Conservation (phyloP, 257 asterid species). For the Buddleja alternifolia region DNA sequence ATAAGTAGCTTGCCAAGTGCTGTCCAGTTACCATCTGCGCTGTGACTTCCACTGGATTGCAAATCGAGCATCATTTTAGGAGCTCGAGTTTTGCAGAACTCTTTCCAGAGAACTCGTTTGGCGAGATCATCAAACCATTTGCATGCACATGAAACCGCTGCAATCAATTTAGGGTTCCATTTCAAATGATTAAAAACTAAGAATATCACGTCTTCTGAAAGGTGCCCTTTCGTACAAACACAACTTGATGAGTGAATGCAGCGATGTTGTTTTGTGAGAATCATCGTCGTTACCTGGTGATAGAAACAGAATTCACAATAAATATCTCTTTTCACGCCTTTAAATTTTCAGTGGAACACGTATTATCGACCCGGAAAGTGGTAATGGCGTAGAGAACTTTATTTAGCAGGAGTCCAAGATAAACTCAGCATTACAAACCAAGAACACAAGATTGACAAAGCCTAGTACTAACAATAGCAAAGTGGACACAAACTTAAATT, state of each 20-base stretch:
- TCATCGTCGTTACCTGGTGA: slow-evolving; percentile 55
- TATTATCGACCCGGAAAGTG: neutral
- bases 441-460: neutral
- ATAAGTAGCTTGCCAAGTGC: slow-evolving; percentile 92
- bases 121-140: slow-evolving; percentile 98
- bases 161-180: slow-evolving; percentile 85
- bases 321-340: slow-evolving; percentile 12
- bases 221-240: slow-evolving; percentile 87
- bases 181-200: slow-evolving; percentile 71
- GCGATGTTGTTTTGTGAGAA: slow-evolving; percentile 75
- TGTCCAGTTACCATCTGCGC: slow-evolving; percentile 93
- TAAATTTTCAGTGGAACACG: neutral
- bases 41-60: slow-evolving; percentile 85
- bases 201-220: slow-evolving; percentile 72
- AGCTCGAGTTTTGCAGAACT: slow-evolving; percentile 90
- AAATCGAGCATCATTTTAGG: slow-evolving; percentile 96
- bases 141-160: slow-evolving; percentile 79
- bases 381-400: neutral
- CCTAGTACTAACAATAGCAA: neutral
- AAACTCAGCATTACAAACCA: neutral
- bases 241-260: slow-evolving; percentile 89
- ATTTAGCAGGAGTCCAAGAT: neutral
- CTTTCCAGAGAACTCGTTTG: slow-evolving; percentile 90
- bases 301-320: slow-evolving; percentile 26
- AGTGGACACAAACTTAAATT: no score